These are phyloP conservation scores for Erodium trifolium DNA, from an alignment of 441 rosid species.

Conservation along the genomic window DNA sequence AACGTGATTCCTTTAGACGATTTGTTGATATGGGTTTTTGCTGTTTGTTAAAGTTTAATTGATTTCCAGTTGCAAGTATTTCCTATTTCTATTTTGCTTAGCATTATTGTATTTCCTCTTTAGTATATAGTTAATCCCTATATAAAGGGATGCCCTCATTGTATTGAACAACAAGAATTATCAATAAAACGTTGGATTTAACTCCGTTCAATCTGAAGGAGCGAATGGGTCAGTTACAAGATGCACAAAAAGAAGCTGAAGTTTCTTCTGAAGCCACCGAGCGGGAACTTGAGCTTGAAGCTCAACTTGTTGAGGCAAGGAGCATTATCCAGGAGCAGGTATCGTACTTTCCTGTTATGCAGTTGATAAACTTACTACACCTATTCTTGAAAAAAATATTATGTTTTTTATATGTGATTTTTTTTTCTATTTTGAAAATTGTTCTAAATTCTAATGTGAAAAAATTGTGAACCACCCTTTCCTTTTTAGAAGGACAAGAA, in stretches of 20 bases:
- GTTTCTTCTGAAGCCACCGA: conserved; percentile 93
- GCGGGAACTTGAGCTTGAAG: conserved; percentile 99
- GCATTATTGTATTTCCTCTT: no score
- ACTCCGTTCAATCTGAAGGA: conserved; percentile 37
- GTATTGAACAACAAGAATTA: no score
- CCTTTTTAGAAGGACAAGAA: neutral
- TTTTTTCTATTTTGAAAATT: neutral
- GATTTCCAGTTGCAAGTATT: no score
- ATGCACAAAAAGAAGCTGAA: conserved; percentile 81
- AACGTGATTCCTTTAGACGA: neutral
- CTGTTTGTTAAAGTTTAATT: neutral
- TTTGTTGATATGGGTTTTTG: conserved; percentile 8
- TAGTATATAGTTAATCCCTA: no score
- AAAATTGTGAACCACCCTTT: neutral
- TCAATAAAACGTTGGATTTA: no score
- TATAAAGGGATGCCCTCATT: no score
- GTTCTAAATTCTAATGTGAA: neutral
- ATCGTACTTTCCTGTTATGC: conserved; percentile 10
- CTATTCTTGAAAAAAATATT: neutral
- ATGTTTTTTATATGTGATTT: neutral
- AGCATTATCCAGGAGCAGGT: conserved; percentile 91
- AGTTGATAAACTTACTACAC: neutral
- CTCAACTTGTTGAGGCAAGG: conserved; percentile 95
- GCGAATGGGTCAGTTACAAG: conserved; percentile 87
- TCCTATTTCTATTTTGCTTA: no score